Base-by-base conservation (phyloP, 1,284 basidiomycete species). In the Malassezia slooffiae region DNA sequence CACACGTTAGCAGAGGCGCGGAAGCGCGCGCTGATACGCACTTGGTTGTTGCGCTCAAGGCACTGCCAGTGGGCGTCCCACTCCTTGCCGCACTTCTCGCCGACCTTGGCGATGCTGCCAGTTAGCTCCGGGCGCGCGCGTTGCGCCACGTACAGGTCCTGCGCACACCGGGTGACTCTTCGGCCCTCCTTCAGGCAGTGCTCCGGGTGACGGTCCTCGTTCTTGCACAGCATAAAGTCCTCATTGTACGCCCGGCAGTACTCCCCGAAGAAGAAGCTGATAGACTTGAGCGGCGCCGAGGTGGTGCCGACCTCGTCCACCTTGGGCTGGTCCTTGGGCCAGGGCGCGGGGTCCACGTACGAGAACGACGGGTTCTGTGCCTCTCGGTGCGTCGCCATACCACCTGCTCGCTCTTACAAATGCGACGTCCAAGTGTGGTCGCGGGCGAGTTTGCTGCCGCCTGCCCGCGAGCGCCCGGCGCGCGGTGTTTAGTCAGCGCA, bases 151-250 rank as follows among this genome's bases (percentile, higher is more conserved):
- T 63, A 95, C 91, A 97, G 65, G 70, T 96, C 89, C 39, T 82
- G 81, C 37, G 90, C 85, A 71, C 93, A 99, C 60, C 93, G 78
- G 42, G 93, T 97, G 49, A 97, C 91, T 64, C 87, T 81, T 58
- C 93, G 75, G 21, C 93, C 93, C 72, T 97, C 93, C 76, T 85
- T 84, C 72, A 97, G 72, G 73, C 93, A 99, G 72, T 93, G 87
- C 26, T 72, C 87, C 11, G 93, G 87, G 70, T 95, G 82, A 43
- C 78, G 77, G 70, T 79, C 82, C 75, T 96, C 89, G 36, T 79
- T 75, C 75, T 97, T 97, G 79, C 93, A 97, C 45, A 96, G 82
- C 88, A 99, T 95, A 68, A 96, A 97, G 75, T 99, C 91, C 90
- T 90, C 93, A 74, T 95, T 96, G 75, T 83, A 91, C 50, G 88